Evolutionary conservation across 225 moss, liverwort and hornwort genomes (phyloP), one percentile per base, ranked within the genome.

Genomic region (Marchantia paleacea): DNA sequence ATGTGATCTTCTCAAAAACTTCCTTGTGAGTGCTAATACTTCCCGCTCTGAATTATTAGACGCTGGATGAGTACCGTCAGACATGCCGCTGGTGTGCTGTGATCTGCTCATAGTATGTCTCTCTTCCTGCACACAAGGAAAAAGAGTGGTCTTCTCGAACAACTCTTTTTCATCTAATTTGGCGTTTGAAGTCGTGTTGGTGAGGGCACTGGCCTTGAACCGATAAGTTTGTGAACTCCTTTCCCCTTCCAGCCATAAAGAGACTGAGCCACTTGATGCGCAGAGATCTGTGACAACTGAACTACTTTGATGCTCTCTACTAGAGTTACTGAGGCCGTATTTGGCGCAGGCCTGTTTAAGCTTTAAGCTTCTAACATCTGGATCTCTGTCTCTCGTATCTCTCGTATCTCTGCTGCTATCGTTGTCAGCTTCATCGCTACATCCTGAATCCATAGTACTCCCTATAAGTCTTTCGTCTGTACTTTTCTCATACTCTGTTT

Each of bases 211-310:
- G 8, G 55, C 51, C 53, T 47, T 77, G 6, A 54, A 57, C 48
- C 16, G 57, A 20, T 22, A 63, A 54, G 76, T 69, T 47, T 63
- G 63, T 9, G 72, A 49, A 60, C 52, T 74, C 74, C 25, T 80
- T 55, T 24, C 39, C 49, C 72, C 48, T 52, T 66, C 81, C 22
- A 76, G 53, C 52, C 70, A 47, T 30, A 72, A 22, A 10, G 83
- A 81, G 47, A 50, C 66, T n/a, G 78, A 74, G 51, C 60, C 62
- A 67, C 83, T 83, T 1, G 86, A 83, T 72, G 30, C 7, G 58
- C 75, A 53, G 2, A 78, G 14, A 66, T 83, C 83, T 25, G 80
- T 74, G 20, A 74, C 68, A 15, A 73, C 51, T 25, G 75, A 81
- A 51, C 52, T 74, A 57, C 83, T 67, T 16, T 83, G 80, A 22